Evolutionary conservation across 2,329 filamentous ascomycete genomes (phyloP).

Genomic region (Proliferodiscus dingleyae): DNA sequence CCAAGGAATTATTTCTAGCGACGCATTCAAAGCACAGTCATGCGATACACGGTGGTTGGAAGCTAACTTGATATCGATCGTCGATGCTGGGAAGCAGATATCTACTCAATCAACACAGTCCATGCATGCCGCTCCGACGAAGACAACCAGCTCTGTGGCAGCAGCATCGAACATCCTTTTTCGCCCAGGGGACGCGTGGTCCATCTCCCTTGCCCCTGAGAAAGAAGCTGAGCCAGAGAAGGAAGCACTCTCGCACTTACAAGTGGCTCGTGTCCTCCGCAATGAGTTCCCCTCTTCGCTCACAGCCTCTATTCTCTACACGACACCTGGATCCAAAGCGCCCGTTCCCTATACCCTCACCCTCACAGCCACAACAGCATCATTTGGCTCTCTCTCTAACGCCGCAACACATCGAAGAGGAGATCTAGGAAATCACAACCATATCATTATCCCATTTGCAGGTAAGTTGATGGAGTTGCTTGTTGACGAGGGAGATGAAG

Average conservation of each 20-base stretch:
- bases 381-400: constrained; percentile 47
- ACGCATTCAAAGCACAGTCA: constrained; percentile 42
- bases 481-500: constrained; percentile 46
- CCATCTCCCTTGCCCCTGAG: constrained; percentile 41
- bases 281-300: constrained; percentile 57
- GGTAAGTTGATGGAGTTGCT: constrained; percentile 56
- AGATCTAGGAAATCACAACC: constrained; percentile 43
- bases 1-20: constrained; percentile 46
- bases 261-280: constrained; percentile 47
- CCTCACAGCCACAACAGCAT: constrained; percentile 37
- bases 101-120: constrained; percentile 33
- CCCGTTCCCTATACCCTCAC: constrained; percentile 38
- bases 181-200: constrained; percentile 56
- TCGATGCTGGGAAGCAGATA: constrained; percentile 30
- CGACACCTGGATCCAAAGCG: constrained; percentile 43
- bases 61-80: constrained; percentile 35
- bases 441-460: constrained; percentile 52
- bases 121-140: constrained; percentile 21
- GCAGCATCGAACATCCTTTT: constrained; percentile 41
- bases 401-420: constrained; percentile 43
- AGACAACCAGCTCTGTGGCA: constrained; percentile 13
- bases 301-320: constrained; percentile 44
- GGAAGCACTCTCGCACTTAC: constrained; percentile 43
- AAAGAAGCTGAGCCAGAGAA: constrained; percentile 16
- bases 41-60: constrained; percentile 57